Base-by-base conservation (phyloP, 805 yeast species). In the Peterozyma xylosa region DNA sequence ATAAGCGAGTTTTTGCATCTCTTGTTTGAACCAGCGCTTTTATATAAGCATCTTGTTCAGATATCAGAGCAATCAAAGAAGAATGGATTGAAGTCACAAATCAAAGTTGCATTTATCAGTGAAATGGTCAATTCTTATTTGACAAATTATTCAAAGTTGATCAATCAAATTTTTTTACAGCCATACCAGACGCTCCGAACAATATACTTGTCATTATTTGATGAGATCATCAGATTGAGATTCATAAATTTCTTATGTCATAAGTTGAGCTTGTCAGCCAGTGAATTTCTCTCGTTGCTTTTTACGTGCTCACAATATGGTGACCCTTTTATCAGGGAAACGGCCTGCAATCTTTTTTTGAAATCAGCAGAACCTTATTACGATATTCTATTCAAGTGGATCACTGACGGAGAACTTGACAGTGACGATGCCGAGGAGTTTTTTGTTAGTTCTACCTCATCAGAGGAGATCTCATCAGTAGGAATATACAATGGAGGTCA, bases 21-120 rank as follows among this genome's bases (percentile, higher is more conserved):
- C 27, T 62, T 85, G 1, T 64, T 82, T 35, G 96, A 89, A 58
- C 83, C 88, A 1, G 91, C 86, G 0, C 60, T 89, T 32, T 62
- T 88, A 2, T 86, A 75, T 60, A 70, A 72, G 42, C 58, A 66
- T 37, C 59, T 87, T 33, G 59, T 57, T 4, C 42, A 13, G 52
- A 55, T 16, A 49, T 71, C 11, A 64, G 62, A 34, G 40, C 52
- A 17, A 41, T 53, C 37, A 58, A 60, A 50, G 51, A 62, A 35
- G 32, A 45, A 52, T 14, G 53, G 51, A 4, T 50, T 55, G 16
- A 48, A 57, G 18, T 74, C 83, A 3, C 81, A 85, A 9, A 69
- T 83, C 13, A 76, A 76, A 47, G 78, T 77, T 34, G 84, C 95
- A 1, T 75, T 82, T 37, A 48, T 78, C 5, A 73, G 78, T 35